Percentiles rank a stretch among this genome's conserved stretches.
Evolutionary conservation across 164 flowering plant species (phyloP).

Genomic region (Liquidambar formosana): DNA sequence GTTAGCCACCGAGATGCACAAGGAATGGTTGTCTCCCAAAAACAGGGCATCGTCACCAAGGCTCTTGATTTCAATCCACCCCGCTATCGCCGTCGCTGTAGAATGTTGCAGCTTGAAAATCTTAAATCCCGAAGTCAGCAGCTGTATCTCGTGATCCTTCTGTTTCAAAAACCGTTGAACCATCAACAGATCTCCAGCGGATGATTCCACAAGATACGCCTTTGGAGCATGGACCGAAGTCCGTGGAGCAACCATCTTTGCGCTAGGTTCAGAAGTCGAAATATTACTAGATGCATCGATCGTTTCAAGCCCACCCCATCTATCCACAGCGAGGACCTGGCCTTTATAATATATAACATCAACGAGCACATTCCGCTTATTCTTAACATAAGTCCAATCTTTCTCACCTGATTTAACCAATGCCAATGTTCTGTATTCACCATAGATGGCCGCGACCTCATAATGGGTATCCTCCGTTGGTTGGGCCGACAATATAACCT

Average conservation of each 20-base stretch:
- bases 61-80: neutral
- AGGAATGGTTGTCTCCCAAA: neutral
- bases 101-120: neutral
- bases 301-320: too few species aligned
- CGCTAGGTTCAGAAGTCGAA: too few species aligned
- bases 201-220: neutral
- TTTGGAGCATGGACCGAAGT: neutral
- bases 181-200: neutral
- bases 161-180: neutral
- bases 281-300: too few species aligned
- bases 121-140: neutral
- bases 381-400: neutral
- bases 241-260: neutral
- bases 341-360: neutral
- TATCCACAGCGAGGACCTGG: neutral
- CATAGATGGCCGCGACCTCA: too few species aligned
- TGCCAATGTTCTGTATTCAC: too few species aligned
- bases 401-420: too few species aligned
- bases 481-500: too few species aligned
- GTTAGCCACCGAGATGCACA: neutral
- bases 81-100: neutral
- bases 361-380: too few species aligned
- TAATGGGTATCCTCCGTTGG: too few species aligned
- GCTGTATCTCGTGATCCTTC: neutral
- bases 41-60: neutral